Evolutionary conservation across 768 basidiomycete genomes (phyloP).

Genomic region (Panaeolus cyanescens): DNA sequence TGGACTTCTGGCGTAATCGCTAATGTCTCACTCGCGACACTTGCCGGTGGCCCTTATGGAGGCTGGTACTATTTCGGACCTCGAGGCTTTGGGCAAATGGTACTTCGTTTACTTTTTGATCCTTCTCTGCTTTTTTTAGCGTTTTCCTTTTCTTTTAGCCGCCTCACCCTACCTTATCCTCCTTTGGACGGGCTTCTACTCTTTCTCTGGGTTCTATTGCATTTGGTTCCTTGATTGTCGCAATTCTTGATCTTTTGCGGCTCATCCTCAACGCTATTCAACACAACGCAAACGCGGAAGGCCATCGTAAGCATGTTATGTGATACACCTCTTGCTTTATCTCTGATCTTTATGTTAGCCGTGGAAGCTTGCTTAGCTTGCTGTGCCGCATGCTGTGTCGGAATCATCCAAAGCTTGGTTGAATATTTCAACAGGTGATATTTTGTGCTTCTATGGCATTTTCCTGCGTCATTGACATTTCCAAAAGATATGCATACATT

Average conservation of each 20-base stretch:
- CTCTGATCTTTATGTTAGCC: constrained; percentile 38
- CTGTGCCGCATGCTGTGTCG: constrained; percentile 78
- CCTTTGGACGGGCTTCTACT: constrained; percentile 76
- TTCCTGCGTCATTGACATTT: background rate
- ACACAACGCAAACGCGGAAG: constrained; percentile 62
- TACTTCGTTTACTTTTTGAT: constrained; percentile 21
- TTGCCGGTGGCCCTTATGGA: constrained; percentile 80
- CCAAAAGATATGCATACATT: constrained; percentile 71
- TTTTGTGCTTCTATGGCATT: background rate
- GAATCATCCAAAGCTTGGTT: constrained; percentile 67
- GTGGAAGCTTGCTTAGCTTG: constrained; percentile 75
- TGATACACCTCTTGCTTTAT: background rate
- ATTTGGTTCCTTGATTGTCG: constrained; percentile 83
- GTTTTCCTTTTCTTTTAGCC: constrained; percentile 42
- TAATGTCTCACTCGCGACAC: constrained; percentile 76
- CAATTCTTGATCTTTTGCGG: constrained; percentile 69
- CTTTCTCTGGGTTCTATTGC: constrained; percentile 83
- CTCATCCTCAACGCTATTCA: constrained; percentile 60
- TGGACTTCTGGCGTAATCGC: constrained; percentile 85
- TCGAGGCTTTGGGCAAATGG: constrained; percentile 63
- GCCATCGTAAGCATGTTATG: constrained; percentile 55
- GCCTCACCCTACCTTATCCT: constrained; percentile 65
- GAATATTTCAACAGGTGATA: constrained; percentile 77
- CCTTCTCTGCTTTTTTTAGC: constrained; percentile 3
- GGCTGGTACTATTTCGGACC: constrained; percentile 89